phyloP scores from a whole-genome alignment of 2,329 filamentous ascomycete species.

The Graphilbum sp. region DNA sequence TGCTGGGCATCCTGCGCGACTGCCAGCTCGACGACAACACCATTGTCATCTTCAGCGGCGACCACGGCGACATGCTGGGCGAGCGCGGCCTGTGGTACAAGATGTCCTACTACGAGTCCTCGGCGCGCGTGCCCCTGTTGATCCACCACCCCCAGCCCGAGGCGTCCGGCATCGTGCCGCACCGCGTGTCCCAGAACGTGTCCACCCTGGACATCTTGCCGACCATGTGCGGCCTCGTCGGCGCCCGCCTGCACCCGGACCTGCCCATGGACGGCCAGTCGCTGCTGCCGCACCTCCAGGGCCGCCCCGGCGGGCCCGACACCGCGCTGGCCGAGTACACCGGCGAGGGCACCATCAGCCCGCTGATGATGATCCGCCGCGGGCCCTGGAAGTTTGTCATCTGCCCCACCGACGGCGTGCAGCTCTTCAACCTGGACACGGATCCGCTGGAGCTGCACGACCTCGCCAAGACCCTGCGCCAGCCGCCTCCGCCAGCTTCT shows the following conservation, averaged over 20 bases:
- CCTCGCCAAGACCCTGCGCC: conserved; percentile 33
- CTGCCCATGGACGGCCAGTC: conserved; percentile 80
- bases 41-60: conserved; percentile 80
- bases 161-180: conserved; percentile 41
- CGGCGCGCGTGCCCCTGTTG: conserved; percentile 74
- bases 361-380: conserved; percentile 85
- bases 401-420: conserved; percentile 68
- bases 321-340: conserved; percentile 94
- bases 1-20: conserved; percentile 61
- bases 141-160: conserved; percentile 57
- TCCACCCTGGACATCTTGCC: conserved; percentile 84
- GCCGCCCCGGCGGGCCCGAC: conserved; percentile 44
- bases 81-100: conserved; percentile 83
- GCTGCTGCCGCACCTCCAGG: conserved; percentile 61
- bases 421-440: conserved; percentile 62
- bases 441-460: conserved; percentile 71
- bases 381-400: conserved; percentile 83
- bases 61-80: conserved; percentile 92
- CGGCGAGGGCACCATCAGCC: conserved; percentile 76
- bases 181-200: conserved; percentile 66
- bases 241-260: conserved; percentile 48
- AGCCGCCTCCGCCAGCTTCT: conserved; percentile 15
- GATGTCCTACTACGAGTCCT: conserved; percentile 93
- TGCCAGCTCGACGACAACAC: conserved; percentile 72
- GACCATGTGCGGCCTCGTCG: conserved; percentile 71